Base-by-base conservation (phyloP, 768 basidiomycete genomes). In the Leucosporidium creatinivorum region DNA sequence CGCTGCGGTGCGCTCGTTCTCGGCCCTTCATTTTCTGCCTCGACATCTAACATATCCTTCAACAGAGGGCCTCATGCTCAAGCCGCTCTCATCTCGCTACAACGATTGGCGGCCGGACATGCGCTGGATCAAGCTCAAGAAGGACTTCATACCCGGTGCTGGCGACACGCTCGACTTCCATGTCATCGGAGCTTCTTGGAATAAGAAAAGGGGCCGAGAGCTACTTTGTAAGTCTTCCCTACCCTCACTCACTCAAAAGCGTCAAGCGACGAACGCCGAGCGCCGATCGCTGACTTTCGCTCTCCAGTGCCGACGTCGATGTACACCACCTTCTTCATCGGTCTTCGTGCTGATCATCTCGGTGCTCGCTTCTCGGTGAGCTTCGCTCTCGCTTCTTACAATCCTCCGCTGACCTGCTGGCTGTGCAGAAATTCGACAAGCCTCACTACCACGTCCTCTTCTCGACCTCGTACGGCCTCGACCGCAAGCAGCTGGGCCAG, bases 131-230 rank as follows among this genome's bases (percentile, higher is more conserved):
- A 94, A 96, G 79, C 83, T 85, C 80, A 76, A 66, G 73, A 76
- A 49, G 75, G 93, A 97, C 76, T 94, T 94, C 69, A 90, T 97
- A 49, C 85, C 86, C 1, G 87, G 87, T 6, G 82, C 87, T 55
- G 90, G 91, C 25, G 93, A 97, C 77, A 83, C 84, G 7, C 72
- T 93, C 21, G 90, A 93, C 76, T 81, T 94, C 65, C 85, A 44
- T 44, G 39, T 44, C 8, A 3, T 44, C 8, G 39, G 39, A 44
- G 39, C 39, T 17, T 51, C 63, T 33, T 64, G 63, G 89, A 88
- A 90, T 63, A 86, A 7, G 13, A 86, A 74, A 83, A 86, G 93
- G 13, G 93, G 83, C 4, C 79, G 89, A 62, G 87, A 87, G 61
- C 80, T 96, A 9, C 79, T 87, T 77, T 91, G 91, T 89, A 61